Base-by-base conservation (phyloP, 805 yeast species). In the Hagleromyces aurorensis region DNA sequence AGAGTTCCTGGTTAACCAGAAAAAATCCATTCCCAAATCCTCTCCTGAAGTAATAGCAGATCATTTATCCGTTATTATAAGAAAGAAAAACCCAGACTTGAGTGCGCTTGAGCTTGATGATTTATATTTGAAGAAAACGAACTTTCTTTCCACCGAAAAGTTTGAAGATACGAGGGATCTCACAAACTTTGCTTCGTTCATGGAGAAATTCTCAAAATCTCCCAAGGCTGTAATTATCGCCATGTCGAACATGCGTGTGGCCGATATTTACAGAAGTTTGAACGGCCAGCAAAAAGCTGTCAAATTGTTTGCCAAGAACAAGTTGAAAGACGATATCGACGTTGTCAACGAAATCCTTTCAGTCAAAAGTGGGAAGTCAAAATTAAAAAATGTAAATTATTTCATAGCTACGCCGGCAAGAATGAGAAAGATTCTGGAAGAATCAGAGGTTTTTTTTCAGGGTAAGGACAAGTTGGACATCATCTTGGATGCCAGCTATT, bases 211-310 rank as follows among this genome's bases (percentile, higher is more conserved):
- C 36, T 70, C 78, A 46, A 64, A 52, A 41, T 58, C 68, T 16
- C 58, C 59, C 13, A 45, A 57, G n/a, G 57, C 66, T 1, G 44
- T 62, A 61, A 68, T 57, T 51, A 74, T 40, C 55, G 78, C 87
- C 1, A 69, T 80, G 64, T 83, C 94, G 0, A 91, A 94, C 7
- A 62, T 85, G 14, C 68, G 96, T 42, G 91, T 85, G 2, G 89
- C 96, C 47, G 96, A 87, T 46, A 67, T 85, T 3, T 78, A 71
- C 48, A 69, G 94, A 41, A 74, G 81, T 1, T 48, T 71, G 70
- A 31, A 65, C 57, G 50, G 66, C 45, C 32, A 62, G 21, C 67
- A 72, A 7, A 70, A 76, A 0, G 70, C 85, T 4, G 44, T 82
- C 27, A 84, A 83, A 52, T 51, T 84, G 27, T 83, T 84, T 46